Evolutionary conservation across 1,284 basidiomycete genomes (phyloP).

Genomic region (Neotropicomus parvogracilis): DNA sequence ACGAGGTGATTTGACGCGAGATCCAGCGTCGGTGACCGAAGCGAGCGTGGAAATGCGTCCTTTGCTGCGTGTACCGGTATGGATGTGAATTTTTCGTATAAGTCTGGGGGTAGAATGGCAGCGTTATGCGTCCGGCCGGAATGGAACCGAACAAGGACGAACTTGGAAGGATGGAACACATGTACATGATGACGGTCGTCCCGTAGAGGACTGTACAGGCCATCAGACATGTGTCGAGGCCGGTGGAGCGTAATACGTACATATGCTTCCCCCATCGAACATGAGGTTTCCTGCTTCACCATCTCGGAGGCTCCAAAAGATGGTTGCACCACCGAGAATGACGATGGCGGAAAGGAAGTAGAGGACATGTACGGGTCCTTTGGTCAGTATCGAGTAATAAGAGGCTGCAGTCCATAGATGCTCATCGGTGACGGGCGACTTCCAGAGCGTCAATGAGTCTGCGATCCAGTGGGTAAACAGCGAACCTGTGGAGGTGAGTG

Average conservation of each 20-base stretch:
- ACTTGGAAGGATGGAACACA: conserved; percentile 73
- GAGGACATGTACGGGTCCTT: conserved; percentile 51
- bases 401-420: conserved; percentile 74
- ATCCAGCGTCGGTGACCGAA: conserved; percentile 62
- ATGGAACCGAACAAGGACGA: conserved; percentile 32
- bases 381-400: conserved; percentile 74
- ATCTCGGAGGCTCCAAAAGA: conserved; percentile 73
- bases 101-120: conserved; percentile 37
- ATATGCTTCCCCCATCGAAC: conserved; percentile 83
- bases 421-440: conserved; percentile 72
- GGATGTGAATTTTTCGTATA: conserved; percentile 53
- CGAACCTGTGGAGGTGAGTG: conserved; percentile 46
- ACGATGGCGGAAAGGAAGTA: conserved; percentile 56
- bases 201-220: conserved; percentile 61
- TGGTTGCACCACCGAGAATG: conserved; percentile 55
- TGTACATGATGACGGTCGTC: conserved; percentile 63
- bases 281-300: conserved; percentile 76
- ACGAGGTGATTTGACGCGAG: conserved; percentile 78
- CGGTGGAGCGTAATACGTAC: conserved; percentile 40
- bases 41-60: conserved; percentile 51
- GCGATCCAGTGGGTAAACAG: conserved; percentile 86
- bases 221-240: not conserved
- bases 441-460: conserved; percentile 80
- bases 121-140: not conserved
- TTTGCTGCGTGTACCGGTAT: conserved; percentile 45